Evolutionary conservation across 2,329 filamentous ascomycete species (phyloP).

Genomic region (Nemania sp.): DNA sequence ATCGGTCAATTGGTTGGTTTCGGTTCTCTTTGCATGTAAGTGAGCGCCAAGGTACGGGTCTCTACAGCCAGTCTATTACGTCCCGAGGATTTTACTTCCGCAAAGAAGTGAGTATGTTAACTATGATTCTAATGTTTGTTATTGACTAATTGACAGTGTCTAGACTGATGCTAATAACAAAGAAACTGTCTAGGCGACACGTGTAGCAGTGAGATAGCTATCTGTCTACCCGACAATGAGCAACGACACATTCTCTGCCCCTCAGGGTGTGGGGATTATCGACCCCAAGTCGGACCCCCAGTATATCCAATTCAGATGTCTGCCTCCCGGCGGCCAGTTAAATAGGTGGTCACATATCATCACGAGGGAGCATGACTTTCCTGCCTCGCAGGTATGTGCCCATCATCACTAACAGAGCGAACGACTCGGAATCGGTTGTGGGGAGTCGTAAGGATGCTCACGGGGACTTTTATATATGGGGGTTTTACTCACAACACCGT

Average conservation of each 20-base stretch:
- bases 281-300: slow-evolving; percentile 62
- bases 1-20: not conserved
- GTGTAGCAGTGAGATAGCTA: not conserved
- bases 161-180: not conserved
- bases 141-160: not conserved
- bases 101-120: too few relatives aligned
- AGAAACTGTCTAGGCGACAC: not conserved
- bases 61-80: not conserved
- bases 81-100: too few relatives aligned
- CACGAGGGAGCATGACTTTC: slow-evolving; percentile 88
- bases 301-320: slow-evolving; percentile 65
- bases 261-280: slow-evolving; percentile 43
- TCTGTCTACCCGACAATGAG: slow-evolving; percentile 28
- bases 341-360: slow-evolving; percentile 89
- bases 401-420: not conserved
- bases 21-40: slow-evolving; percentile 6
- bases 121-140: not conserved
- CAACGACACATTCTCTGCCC: slow-evolving; percentile 40
- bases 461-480: not conserved
- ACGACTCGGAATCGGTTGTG: not conserved
- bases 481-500: slow-evolving; percentile 5
- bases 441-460: not conserved
- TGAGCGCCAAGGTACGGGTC: not conserved
- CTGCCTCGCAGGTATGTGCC: slow-evolving; percentile 80
- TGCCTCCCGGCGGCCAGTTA: slow-evolving; percentile 68